phyloP scores from a whole-genome alignment of 768 basidiomycete genomes.

The Tricholoma matsutake region DNA sequence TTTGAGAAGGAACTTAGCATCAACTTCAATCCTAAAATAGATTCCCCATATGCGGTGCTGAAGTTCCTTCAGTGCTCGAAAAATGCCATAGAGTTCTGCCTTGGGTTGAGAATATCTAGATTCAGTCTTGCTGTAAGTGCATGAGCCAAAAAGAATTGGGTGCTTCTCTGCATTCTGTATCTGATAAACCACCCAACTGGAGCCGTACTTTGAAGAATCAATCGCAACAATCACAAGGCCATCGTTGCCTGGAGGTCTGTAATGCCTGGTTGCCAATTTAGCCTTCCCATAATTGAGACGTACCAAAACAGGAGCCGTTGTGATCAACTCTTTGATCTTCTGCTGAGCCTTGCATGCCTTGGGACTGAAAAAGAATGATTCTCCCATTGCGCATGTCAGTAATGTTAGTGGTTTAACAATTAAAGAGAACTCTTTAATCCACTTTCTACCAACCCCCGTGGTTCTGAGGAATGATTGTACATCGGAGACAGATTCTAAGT shows the following conservation, averaged over 20 bases:
- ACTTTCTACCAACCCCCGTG: conserved; percentile 16
- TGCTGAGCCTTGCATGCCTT: conserved; percentile 23
- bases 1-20: too few species aligned
- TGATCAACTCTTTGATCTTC: conserved; percentile 18
- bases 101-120: conserved; percentile 35
- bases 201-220: background rate
- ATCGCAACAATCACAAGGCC: conserved; percentile 18
- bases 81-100: conserved; percentile 32
- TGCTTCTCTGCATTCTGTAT: conserved; percentile 14
- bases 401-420: conserved; percentile 24
- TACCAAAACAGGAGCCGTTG: conserved; percentile 16
- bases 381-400: conserved; percentile 3
- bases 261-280: background rate
- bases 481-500: conserved; percentile 8
- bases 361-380: conserved; percentile 24
- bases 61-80: background rate
- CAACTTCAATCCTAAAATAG: conserved; percentile 18
- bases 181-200: conserved; percentile 30
- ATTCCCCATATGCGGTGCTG: background rate
- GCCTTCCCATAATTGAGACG: background rate
- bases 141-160: conserved; percentile 29
- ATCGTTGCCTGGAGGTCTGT: conserved; percentile 13
- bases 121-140: conserved; percentile 31
- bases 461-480: conserved; percentile 24
- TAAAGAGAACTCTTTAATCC: conserved; percentile 23